Conservation (phyloP, 768 basidiomycete species). For the Fomitopsis pulvina region DNA sequence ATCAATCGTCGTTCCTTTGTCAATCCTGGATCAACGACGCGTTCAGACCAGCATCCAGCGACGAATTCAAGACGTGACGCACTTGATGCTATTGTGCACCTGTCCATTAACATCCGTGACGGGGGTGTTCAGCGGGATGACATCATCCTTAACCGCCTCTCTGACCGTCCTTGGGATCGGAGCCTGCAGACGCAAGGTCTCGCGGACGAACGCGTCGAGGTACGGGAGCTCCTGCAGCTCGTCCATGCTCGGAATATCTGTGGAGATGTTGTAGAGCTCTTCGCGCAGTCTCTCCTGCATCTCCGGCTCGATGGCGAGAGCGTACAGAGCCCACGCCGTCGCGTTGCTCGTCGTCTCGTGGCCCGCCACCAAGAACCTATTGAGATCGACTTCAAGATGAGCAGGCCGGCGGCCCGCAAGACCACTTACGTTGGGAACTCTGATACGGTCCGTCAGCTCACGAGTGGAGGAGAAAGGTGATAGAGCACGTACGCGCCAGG, state of each 20-base stretch:
- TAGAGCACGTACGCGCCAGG: constrained; percentile 36
- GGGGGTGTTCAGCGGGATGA: constrained; percentile 41
- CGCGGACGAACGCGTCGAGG: constrained; percentile 60
- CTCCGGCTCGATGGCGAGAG: constrained; percentile 30
- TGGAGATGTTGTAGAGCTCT: constrained; percentile 36
- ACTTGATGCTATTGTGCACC: constrained; percentile 16
- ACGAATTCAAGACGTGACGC: constrained; percentile 14
- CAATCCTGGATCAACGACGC: constrained; percentile 10
- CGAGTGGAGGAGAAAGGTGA: background rate
- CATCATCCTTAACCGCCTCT: constrained; percentile 35
- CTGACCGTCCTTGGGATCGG: constrained; percentile 46
- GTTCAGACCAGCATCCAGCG: background rate
- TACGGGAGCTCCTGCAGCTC: constrained; percentile 59
- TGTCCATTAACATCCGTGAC: constrained; percentile 17
- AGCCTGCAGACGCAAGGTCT: constrained; percentile 50
- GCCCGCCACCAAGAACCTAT: constrained; percentile 28
- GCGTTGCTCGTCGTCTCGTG: constrained; percentile 36
- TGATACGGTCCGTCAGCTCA: background rate
- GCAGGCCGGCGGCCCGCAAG: background rate
- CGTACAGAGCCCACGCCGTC: constrained; percentile 30
- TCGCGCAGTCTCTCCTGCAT: constrained; percentile 33
- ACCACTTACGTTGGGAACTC: constrained; percentile 19
- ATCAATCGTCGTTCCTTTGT: constrained; percentile 26
- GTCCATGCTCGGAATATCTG: constrained; percentile 54
- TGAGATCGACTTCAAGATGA: background rate